These are phyloP conservation scores for Melanopsichium pennsylvanicum DNA, from an alignment of 1,284 basidiomycete species.

Conservation along the genomic window DNA sequence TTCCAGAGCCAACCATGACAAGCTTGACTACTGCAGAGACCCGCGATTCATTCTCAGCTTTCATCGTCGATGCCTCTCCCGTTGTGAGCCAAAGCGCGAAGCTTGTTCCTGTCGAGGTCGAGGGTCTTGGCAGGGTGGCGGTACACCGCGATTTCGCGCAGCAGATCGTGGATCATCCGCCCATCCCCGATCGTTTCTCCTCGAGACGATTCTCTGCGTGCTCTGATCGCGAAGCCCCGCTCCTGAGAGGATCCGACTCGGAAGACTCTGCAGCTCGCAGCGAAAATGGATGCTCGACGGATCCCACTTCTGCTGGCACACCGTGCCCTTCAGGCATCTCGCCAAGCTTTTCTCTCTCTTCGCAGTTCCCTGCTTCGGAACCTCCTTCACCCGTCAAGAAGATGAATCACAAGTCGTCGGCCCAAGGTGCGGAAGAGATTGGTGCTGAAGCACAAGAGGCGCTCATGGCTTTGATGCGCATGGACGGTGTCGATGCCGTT, in stretches of 20 bases:
- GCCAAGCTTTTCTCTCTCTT: slow-evolving; percentile 48
- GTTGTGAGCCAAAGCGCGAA: slow-evolving; percentile 18
- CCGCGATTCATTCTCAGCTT: slow-evolving; percentile 33
- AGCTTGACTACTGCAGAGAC: slow-evolving; percentile 15
- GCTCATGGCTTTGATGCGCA: slow-evolving; percentile 18
- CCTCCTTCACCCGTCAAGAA: slow-evolving; percentile 41
- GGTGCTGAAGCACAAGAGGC: slow-evolving; percentile 21
- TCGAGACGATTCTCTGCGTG: slow-evolving; percentile 16
- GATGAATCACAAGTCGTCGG: slow-evolving; percentile 4
- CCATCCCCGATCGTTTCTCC: slow-evolving; percentile 5
- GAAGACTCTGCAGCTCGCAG: slow-evolving; percentile 44
- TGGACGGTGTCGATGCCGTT: slow-evolving; percentile 2
- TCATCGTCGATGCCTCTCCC: slow-evolving; percentile 18
- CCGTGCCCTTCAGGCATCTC: slow-evolving; percentile 41
- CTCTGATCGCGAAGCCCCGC: slow-evolving; percentile 25
- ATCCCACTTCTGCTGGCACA: slow-evolving; percentile 43
- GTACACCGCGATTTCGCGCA: slow-evolving; percentile 41
- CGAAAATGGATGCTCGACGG: slow-evolving; percentile 36
- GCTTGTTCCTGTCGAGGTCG: slow-evolving; percentile 45
- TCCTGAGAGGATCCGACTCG: slow-evolving; percentile 38
- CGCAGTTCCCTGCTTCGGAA: slow-evolving; percentile 49
- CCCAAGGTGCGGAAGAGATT: slow-evolving; percentile 7
- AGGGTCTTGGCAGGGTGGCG: slow-evolving; percentile 42
- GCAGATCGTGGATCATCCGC: slow-evolving; percentile 40
- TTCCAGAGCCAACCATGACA: slow-evolving; percentile 21